A percentile compares a stretch with the other conserved stretches of the same genome.
These are phyloP conservation scores for Blastobotrys indianensis DNA, from an alignment of 1,139 yeast species.

Conservation along the genomic window DNA sequence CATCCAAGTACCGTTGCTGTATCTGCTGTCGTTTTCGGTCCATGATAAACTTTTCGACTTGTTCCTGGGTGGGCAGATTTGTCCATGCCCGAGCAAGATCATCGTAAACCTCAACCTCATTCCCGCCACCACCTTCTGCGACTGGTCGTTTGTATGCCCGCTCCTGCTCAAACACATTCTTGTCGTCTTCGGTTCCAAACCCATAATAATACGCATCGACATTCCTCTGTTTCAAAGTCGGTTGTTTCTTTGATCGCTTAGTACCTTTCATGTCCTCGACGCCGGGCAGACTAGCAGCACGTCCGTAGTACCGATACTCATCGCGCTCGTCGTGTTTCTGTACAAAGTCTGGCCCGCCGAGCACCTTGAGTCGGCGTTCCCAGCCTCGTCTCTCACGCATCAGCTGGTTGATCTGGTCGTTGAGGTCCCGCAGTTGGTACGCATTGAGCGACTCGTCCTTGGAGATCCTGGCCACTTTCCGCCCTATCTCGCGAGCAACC, in stretches of 20 bases:
- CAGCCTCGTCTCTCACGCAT: conserved; percentile 65
- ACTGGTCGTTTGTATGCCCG: conserved; percentile 16
- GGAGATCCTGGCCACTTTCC: conserved; percentile 56
- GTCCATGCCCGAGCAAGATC: neutral
- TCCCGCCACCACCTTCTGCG: too few species aligned
- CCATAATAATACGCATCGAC: conserved; percentile 42
- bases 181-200: conserved; percentile 34
- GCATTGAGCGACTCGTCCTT: conserved; percentile 52
- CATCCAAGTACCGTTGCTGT: conserved; percentile 26
- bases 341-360: conserved; percentile 67
- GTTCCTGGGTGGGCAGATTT: conserved; percentile 27
- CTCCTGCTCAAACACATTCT: conserved; percentile 28
- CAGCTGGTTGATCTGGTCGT: conserved; percentile 67
- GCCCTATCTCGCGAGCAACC: conserved; percentile 58
- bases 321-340: conserved; percentile 31
- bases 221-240: conserved; percentile 11
- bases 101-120: neutral
- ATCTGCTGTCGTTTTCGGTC: conserved; percentile 43
- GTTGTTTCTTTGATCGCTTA: neutral
- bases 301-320: conserved; percentile 72
- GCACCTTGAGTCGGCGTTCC: conserved; percentile 64
- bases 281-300: conserved; percentile 78
- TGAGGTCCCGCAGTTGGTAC: conserved; percentile 60
- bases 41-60: conserved; percentile 45
- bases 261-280: conserved; percentile 43